Evolutionary conservation across 345 rosid species (phyloP).

Genomic region (Streptanthus diversifolius): DNA sequence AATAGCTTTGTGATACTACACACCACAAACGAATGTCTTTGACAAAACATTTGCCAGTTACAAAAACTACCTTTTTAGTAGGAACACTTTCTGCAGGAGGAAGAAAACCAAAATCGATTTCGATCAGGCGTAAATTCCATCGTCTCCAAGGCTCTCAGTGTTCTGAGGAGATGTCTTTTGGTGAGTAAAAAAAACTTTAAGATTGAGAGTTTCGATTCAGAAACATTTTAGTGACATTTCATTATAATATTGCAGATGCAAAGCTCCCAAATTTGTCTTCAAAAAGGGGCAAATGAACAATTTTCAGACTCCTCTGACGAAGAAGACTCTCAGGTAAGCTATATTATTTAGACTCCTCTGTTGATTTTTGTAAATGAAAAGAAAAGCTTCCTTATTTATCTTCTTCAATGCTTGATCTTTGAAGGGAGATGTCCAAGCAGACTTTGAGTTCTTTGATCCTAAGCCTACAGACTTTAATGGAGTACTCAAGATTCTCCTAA

Average conservation of each 20-base stretch:
- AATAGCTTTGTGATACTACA: not conserved
- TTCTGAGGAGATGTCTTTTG: conserved; percentile 30
- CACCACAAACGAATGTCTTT: not conserved
- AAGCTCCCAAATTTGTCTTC: conserved; percentile 7
- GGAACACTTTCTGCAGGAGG: no score
- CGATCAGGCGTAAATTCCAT: conserved; percentile 31
- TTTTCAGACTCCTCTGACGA: conserved; percentile 53
- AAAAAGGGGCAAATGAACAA: conserved; percentile 16
- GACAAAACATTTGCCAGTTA: no score
- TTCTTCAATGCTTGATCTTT: conserved; percentile 4
- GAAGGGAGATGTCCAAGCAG: conserved; percentile 80
- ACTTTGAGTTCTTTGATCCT: conserved; percentile 90
- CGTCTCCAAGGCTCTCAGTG: conserved; percentile 17
- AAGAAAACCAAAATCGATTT: no score
- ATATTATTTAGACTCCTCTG: not conserved
- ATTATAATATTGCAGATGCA: conserved; percentile 18
- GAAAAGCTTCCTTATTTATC: not conserved
- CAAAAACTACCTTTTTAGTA: no score
- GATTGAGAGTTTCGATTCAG: conserved; percentile 5
- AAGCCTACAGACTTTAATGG: conserved; percentile 78
- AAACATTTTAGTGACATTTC: conserved; percentile 26
- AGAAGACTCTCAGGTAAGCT: conserved; percentile 45
- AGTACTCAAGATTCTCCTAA: conserved; percentile 64
- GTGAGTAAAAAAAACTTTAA: conserved; percentile 22
- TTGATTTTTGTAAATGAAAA: not conserved